These are phyloP conservation scores for Monilinia aucupariae DNA, from an alignment of 2,329 filamentous ascomycete species.

Conservation along the genomic window DNA sequence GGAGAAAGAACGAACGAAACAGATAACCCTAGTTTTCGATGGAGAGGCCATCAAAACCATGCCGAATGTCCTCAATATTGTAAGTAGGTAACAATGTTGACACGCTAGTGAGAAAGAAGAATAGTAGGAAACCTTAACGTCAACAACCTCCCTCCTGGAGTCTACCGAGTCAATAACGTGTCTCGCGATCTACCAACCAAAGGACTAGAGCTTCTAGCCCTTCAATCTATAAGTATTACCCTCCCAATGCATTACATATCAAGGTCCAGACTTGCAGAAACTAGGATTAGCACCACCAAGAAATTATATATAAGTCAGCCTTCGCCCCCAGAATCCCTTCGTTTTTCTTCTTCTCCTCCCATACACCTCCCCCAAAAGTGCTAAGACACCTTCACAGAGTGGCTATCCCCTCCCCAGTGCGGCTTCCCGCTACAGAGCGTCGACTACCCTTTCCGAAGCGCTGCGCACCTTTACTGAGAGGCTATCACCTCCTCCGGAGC, in stretches of 20 bases:
- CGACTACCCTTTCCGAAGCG: not conserved
- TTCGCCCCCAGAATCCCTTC: not conserved
- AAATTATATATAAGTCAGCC: not conserved
- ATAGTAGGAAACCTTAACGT: no score
- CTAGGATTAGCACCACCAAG: not conserved
- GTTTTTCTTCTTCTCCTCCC: not conserved
- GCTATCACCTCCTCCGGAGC: no score
- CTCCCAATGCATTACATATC: not conserved
- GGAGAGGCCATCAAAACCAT: no score
- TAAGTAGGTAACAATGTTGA: not conserved
- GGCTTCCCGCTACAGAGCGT: not conserved
- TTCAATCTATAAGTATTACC: no score
- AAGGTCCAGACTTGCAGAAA: not conserved
- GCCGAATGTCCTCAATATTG: not conserved
- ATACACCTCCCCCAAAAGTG: not conserved
- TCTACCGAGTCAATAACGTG: no score
- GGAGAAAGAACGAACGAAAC: not conserved
- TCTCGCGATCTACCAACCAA: no score
- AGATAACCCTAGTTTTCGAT: no score
- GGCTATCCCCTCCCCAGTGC: not conserved
- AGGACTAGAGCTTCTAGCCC: no score
- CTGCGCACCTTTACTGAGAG: no score
- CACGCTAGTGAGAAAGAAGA: not conserved
- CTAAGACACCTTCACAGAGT: not conserved
- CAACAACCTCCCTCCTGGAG: no score